A percentile compares a stretch with the other conserved stretches of the same genome.
Evolutionary conservation across 768 basidiomycete species (phyloP).

Genomic region (Trametes elegans): DNA sequence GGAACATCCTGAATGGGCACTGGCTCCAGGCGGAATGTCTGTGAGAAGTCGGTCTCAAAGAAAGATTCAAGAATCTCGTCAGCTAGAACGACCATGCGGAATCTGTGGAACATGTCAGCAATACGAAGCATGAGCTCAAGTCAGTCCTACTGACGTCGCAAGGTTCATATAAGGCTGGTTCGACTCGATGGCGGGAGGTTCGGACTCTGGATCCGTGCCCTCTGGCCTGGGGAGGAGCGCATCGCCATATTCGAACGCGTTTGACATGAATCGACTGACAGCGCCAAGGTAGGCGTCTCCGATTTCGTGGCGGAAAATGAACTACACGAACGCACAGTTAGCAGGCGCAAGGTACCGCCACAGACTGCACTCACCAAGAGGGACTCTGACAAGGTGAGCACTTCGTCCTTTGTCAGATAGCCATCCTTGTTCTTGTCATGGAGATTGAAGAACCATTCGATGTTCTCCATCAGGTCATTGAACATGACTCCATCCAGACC

Average conservation of each 20-base stretch:
- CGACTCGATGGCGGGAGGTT: conserved; percentile 48
- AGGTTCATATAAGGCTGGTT: conserved; percentile 94
- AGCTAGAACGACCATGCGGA: conserved; percentile 98
- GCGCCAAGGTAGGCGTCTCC: conserved; percentile 97
- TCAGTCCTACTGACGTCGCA: conserved; percentile 60
- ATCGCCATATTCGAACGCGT: conserved; percentile 97
- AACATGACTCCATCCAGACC: conserved; percentile 92
- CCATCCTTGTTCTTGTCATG: conserved; percentile 98
- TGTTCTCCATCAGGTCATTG: conserved; percentile 97
- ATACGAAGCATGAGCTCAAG: not conserved
- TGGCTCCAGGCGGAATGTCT: conserved; percentile 79
- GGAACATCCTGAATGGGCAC: conserved; percentile 68
- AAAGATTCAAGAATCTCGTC: conserved; percentile 96
- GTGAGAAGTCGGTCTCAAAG: conserved; percentile 89
- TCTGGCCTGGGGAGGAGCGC: conserved; percentile 68
- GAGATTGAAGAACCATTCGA: conserved; percentile 97
- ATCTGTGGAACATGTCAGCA: conserved; percentile 44
- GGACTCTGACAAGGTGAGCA: conserved; percentile 91
- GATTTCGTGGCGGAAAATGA: conserved; percentile 96
- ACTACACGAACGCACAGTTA: conserved; percentile 48
- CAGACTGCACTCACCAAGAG: conserved; percentile 60
- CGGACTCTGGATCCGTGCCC: conserved; percentile 35
- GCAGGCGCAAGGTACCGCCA: not conserved
- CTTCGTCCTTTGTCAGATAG: conserved; percentile 93
- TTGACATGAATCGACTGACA: conserved; percentile 95